These are phyloP conservation scores for Kwoniella heveanensis DNA, from an alignment of 768 basidiomycete genomes.

Conservation along the genomic window DNA sequence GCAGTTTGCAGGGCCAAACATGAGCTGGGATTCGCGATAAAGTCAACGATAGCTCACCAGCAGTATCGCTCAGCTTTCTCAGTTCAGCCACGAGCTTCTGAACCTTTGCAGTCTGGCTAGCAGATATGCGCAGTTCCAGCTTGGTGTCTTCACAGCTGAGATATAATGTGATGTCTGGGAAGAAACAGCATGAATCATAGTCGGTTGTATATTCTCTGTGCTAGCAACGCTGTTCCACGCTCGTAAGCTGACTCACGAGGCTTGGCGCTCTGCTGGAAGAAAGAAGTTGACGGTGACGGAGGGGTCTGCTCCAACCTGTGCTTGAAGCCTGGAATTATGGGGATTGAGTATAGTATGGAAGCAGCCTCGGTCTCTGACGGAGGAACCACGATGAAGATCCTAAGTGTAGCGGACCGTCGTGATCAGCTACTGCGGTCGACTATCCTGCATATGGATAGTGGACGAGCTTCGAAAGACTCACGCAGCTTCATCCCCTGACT, in stretches of 20 bases:
- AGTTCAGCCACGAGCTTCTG: constrained; percentile 37
- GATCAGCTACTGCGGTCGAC: neutral
- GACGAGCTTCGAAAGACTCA: constrained; percentile 11
- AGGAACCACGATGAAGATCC: constrained; percentile 29
- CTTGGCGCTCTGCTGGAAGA: constrained; percentile 43
- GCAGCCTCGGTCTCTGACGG: neutral
- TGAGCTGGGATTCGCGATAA: neutral
- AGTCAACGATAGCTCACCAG: constrained; percentile 22
- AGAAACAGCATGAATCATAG: constrained; percentile 3
- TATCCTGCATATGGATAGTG: neutral
- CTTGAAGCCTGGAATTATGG: constrained; percentile 30
- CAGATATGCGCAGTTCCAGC: constrained; percentile 34
- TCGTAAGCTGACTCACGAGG: too few species aligned
- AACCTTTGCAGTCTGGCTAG: constrained; percentile 28
- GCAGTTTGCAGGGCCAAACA: neutral
- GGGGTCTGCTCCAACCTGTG: constrained; percentile 42
- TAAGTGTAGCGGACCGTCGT: neutral
- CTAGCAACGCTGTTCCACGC: too few species aligned
- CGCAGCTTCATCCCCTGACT: constrained; percentile 21
- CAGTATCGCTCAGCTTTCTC: constrained; percentile 24
- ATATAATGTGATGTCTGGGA: constrained; percentile 40
- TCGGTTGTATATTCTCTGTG: too few species aligned
- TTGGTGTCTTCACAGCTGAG: constrained; percentile 15
- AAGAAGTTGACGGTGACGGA: constrained; percentile 44
- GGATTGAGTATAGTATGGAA: constrained; percentile 27